Evolutionary conservation across 163 green algal species (phyloP).

Genomic region (Scenedesmus sp.): DNA sequence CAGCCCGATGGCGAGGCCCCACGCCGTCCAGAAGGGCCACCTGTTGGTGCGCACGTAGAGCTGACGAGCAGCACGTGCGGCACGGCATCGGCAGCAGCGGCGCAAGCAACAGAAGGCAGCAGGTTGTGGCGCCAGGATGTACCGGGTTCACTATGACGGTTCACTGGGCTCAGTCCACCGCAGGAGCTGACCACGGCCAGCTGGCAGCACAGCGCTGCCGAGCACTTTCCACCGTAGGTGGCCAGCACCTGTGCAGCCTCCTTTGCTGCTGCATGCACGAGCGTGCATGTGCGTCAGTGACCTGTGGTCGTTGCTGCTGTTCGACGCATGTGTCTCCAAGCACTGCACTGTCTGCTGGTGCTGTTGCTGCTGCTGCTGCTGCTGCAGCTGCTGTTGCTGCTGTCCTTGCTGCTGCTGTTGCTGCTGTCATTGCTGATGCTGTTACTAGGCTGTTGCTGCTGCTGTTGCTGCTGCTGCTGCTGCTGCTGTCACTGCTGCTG

Average conservation of each 20-base stretch:
- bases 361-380: too few relatives aligned
- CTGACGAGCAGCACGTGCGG: slow-evolving; percentile 20
- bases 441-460: too few relatives aligned
- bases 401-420: neutral
- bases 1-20: slow-evolving; percentile 51
- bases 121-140: neutral
- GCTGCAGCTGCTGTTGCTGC: neutral
- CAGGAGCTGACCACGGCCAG: too few relatives aligned
- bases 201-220: too few relatives aligned
- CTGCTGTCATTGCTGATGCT: neutral
- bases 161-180: too few relatives aligned
- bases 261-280: neutral
- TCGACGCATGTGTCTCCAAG: too few relatives aligned
- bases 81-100: neutral
- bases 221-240: too few relatives aligned
- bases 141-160: too few relatives aligned
- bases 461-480: too few relatives aligned
- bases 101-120: neutral
- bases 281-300: neutral
- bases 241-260: too few relatives aligned
- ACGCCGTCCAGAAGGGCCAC: slow-evolving; percentile 52
- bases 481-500: too few relatives aligned
- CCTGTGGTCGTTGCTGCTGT: too few relatives aligned
- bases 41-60: slow-evolving; percentile 47
- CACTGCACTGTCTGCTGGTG: neutral